A percentile compares a stretch with the other conserved stretches of the same genome.
phyloP scores from a whole-genome alignment of 1,139 yeast species.

The Taphrina communis region DNA sequence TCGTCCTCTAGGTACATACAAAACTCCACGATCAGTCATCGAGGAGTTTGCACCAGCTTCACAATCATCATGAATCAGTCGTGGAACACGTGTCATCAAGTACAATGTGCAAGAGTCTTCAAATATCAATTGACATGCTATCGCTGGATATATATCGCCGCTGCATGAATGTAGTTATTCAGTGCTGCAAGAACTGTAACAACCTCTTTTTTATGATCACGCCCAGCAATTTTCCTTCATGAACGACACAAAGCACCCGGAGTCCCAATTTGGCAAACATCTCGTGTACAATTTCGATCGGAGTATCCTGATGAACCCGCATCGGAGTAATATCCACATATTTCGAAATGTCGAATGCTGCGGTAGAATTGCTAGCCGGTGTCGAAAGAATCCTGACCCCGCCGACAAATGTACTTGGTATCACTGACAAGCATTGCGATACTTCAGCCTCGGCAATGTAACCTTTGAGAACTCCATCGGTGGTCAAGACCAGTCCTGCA shows the following conservation, averaged over 20 bases:
- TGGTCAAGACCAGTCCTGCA: slow-evolving; percentile 40
- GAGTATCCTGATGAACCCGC: slow-evolving; percentile 41
- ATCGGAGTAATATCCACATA: slow-evolving; percentile 39
- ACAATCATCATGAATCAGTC: no score
- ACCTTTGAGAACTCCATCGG: slow-evolving; percentile 37
- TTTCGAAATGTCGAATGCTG: slow-evolving; percentile 3
- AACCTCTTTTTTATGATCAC: slow-evolving; percentile 31
- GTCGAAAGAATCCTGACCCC: slow-evolving; percentile 1
- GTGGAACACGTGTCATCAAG: no score
- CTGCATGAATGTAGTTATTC: background rate
- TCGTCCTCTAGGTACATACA: slow-evolving; percentile 53
- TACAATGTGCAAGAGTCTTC: background rate
- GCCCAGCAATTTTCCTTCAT: slow-evolving; percentile 36
- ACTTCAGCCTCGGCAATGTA: slow-evolving; percentile 38
- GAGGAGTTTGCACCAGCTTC: slow-evolving; percentile 51
- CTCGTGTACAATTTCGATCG: slow-evolving; percentile 42
- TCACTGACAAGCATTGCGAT: slow-evolving; percentile 3
- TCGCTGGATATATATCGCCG: background rate
- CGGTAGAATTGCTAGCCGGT: background rate
- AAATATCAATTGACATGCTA: background rate
- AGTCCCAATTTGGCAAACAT: slow-evolving; percentile 43
- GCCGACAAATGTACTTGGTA: slow-evolving; percentile 7
- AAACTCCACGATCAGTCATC: slow-evolving; percentile 54
- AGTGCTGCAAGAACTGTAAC: slow-evolving; percentile 32
- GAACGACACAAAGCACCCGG: slow-evolving; percentile 39